Percentiles rank a stretch among this genome's conserved stretches.
phyloP scores from a whole-genome alignment of 345 rosid genomes.

The Ailanthus altissimus region DNA sequence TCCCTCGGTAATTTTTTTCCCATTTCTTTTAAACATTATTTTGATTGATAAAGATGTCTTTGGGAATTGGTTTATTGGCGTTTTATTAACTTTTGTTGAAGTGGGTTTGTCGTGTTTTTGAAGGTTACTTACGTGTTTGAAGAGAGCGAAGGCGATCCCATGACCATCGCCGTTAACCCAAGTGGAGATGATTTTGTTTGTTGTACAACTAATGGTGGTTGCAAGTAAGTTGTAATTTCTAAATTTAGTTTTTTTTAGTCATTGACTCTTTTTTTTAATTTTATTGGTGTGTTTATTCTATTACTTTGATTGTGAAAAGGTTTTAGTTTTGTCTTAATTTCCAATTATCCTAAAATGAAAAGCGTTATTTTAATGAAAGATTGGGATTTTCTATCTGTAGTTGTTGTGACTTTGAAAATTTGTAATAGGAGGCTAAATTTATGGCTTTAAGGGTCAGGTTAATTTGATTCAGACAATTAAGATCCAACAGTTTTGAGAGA shows the following conservation, averaged over 20 bases:
- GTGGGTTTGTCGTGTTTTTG: neutral
- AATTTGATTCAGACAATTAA: no score
- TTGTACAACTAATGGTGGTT: slow-evolving; percentile 77
- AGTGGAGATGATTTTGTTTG: slow-evolving; percentile 82
- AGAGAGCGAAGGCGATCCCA: slow-evolving; percentile 71
- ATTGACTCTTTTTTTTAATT: neutral
- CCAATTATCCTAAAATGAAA: no score
- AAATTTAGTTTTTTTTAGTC: neutral
- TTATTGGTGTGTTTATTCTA: neutral
- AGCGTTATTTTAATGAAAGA: no score
- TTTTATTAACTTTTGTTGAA: slow-evolving; percentile 16
- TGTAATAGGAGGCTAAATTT: no score
- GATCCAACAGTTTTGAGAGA: no score
- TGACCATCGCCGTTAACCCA: slow-evolving; percentile 73
- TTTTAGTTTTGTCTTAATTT: no score
- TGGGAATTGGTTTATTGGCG: neutral
- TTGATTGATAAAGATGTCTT: neutral
- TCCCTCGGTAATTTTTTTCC: slow-evolving; percentile 77
- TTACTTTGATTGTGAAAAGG: no score
- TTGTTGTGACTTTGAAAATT: no score
- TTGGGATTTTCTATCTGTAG: no score
- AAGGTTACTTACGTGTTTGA: slow-evolving; percentile 67
- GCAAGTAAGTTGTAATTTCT: slow-evolving; percentile 55
- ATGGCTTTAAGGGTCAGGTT: neutral
- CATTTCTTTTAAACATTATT: no score